A percentile compares a stretch with the other conserved stretches of the same genome.
Conservation (phyloP, 2,329 filamentous ascomycete genomes). For the Nothomitra cinnamomea region DNA sequence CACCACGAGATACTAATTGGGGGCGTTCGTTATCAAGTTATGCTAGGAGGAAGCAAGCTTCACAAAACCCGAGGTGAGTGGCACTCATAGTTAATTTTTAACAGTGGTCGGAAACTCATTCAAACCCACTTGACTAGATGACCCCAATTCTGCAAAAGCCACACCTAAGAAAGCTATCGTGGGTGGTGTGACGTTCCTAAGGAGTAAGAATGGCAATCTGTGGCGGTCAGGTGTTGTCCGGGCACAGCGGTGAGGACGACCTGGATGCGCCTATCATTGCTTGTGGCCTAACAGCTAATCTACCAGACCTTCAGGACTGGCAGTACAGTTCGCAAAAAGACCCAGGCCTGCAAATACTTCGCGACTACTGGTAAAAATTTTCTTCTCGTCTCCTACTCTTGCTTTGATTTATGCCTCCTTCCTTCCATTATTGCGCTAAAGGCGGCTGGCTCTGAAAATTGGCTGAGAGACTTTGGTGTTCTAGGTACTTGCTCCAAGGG, state of each 20-base stretch:
- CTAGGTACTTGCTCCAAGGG: constrained; percentile 76
- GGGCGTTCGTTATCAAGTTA: constrained; percentile 56
- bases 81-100: not conserved
- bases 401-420: not conserved
- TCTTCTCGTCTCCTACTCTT: constrained; percentile 8
- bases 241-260: constrained; percentile 12
- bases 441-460: constrained; percentile 17
- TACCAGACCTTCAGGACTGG: not conserved
- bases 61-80: constrained; percentile 52
- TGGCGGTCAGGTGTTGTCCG: constrained; percentile 55
- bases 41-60: constrained; percentile 68
- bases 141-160: constrained; percentile 40
- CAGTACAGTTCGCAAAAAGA: constrained; percentile 43
- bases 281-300: not conserved
- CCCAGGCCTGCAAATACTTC: constrained; percentile 57
- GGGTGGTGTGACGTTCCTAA: constrained; percentile 65
- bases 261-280: constrained; percentile 16
- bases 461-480: constrained; percentile 14
- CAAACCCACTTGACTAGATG: constrained; percentile 29
- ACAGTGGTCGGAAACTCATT: constrained; percentile 6
- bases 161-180: constrained; percentile 61
- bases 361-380: constrained; percentile 47
- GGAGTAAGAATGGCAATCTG: constrained; percentile 78
- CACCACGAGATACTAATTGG: constrained; percentile 48
- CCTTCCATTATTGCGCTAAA: constrained; percentile 3